Evolutionary conservation across 2,329 filamentous ascomycete species (phyloP).

Genomic region (Penicillium sp.): DNA sequence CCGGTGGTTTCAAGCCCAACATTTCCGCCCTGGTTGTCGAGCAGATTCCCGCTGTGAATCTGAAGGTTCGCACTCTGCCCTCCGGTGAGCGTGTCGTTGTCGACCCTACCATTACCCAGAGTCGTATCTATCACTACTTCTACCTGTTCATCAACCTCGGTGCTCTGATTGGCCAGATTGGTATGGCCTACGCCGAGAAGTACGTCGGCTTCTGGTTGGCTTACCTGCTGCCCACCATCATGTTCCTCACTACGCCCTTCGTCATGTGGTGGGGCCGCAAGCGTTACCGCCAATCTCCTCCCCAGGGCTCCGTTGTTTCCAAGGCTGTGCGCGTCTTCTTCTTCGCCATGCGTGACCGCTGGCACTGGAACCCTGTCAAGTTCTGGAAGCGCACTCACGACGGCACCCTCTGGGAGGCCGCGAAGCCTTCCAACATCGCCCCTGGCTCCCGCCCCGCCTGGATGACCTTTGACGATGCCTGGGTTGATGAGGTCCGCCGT

Average conservation of each 20-base stretch:
- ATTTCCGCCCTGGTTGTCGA: slow-evolving; percentile 72
- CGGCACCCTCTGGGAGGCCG: slow-evolving; percentile 19
- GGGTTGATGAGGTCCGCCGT: slow-evolving; percentile 76
- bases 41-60: slow-evolving; percentile 63
- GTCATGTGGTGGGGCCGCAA: slow-evolving; percentile 63
- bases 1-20: slow-evolving; percentile 80
- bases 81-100: slow-evolving; percentile 68
- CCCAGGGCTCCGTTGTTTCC: slow-evolving; percentile 70
- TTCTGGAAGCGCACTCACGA: slow-evolving; percentile 26
- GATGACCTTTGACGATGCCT: slow-evolving; percentile 69
- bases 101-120: slow-evolving; percentile 68
- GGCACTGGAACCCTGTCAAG: slow-evolving; percentile 60
- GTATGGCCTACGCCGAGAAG: slow-evolving; percentile 73
- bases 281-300: slow-evolving; percentile 65
- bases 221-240: slow-evolving; percentile 63
- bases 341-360: slow-evolving; percentile 63
- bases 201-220: slow-evolving; percentile 68
- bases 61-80: slow-evolving; percentile 56
- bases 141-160: slow-evolving; percentile 73
- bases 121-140: slow-evolving; percentile 70
- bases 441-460: slow-evolving; percentile 13
- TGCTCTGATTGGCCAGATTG: slow-evolving; percentile 60
- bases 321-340: slow-evolving; percentile 65
- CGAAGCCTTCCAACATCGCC: slow-evolving; percentile 9
- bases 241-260: slow-evolving; percentile 64